These are phyloP conservation scores for Penicillium roqueforti DNA, from an alignment of 495 filamentous ascomycete genomes.

Conservation along the genomic window DNA sequence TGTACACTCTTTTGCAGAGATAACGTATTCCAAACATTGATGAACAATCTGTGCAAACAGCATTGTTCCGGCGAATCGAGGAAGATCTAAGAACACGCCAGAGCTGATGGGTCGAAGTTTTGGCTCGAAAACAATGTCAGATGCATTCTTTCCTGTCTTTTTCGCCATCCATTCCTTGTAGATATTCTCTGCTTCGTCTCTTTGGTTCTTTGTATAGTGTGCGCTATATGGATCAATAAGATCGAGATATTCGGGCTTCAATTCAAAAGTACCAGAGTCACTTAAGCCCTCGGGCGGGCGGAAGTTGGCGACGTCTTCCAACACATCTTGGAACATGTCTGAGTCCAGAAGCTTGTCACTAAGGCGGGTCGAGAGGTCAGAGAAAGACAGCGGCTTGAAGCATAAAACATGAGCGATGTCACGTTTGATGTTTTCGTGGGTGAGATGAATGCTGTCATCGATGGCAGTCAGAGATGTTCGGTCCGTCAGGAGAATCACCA, in stretches of 20 bases:
- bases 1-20: constrained; percentile 59
- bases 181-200: constrained; percentile 88
- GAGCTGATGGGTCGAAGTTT: constrained; percentile 71
- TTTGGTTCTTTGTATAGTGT: constrained; percentile 94
- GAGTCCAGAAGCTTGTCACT: constrained; percentile 51
- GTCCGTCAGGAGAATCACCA: constrained; percentile 88
- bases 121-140: constrained; percentile 92
- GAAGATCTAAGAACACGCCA: constrained; percentile 70
- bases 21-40: constrained; percentile 75
- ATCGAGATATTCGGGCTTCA: constrained; percentile 78
- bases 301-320: constrained; percentile 87
- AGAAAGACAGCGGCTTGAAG: constrained; percentile 93
- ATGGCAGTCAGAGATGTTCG: constrained; percentile 70
- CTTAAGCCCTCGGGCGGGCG: constrained; percentile 84
- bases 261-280: constrained; percentile 88
- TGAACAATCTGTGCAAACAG: constrained; percentile 90
- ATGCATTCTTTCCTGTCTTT: constrained; percentile 71
- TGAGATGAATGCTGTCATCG: constrained; percentile 61
- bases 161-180: constrained; percentile 84
- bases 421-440: constrained; percentile 68
- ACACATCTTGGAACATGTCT: constrained; percentile 80
- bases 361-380: constrained; percentile 75
- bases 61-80: constrained; percentile 71
- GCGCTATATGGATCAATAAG: constrained; percentile 91
- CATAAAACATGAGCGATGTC: constrained; percentile 93